Base-by-base conservation (phyloP, 305 asterid species). In the Fraxinus albicans region DNA sequence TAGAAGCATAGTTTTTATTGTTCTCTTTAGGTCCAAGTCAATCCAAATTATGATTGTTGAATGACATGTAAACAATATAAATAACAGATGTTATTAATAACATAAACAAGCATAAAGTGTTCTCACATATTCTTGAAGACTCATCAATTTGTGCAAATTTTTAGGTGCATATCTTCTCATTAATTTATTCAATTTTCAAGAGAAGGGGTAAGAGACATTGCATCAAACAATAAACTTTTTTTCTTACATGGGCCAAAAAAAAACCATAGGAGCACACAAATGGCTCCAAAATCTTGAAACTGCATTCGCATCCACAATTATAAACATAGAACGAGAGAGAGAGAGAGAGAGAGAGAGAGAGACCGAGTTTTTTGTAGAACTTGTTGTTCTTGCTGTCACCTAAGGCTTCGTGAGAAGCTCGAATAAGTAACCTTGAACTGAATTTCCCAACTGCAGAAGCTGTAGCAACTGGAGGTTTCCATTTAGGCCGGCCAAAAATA, bases 291-390 rank as follows among this genome's bases (percentile, higher is more conserved):
- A 58, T 19, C 72, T 6, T 23, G 13, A 23, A 63, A 63, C 33
- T 27, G 36, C 17, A 17, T 72, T 76, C 7, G 47, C 15, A 17
- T 27, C 6, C 4, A 25, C 25, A 6, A 55, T 80, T 36, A 77
- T 23, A 29, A 6, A 53, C 17, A 78, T 5, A 53, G 9, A 78
- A 6, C 17, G 12, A 77, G 31, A 42, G 6, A 42, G 77, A 50
- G 44, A 75, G 82, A 76, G 83, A 94, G 55, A 75, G 82, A 76
- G 83, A 94, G 55, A 75, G 82, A 76, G 83, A 25, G 82, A 76
- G 83, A 94, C 96, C 96, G 53, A 90, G 89, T 84, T 94, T 86
- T 85, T 91, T 91, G 91, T 85, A 91, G 89, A 89, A 92, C 83
- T 88, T 90, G 83, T 88, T 90, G 84, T 88, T 88, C 87, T 91